Evolutionary conservation across 2,329 filamentous ascomycete genomes (phyloP).

Genomic region (Pestalotiopsis sp.): DNA sequence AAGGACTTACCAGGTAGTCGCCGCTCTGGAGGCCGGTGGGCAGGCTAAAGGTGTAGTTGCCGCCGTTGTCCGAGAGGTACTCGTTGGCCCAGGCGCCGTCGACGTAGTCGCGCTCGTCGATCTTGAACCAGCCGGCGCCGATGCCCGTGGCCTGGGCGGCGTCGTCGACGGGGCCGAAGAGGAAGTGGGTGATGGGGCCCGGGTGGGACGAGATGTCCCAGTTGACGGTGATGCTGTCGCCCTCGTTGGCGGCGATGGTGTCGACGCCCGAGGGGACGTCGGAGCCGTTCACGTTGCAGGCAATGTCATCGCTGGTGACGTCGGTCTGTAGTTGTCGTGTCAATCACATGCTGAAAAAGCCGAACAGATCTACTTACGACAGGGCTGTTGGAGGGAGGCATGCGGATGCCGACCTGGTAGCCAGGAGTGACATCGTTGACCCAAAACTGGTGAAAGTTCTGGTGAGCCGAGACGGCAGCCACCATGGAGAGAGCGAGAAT

Average conservation of each 20-base stretch:
- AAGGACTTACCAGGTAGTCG: constrained; percentile 30
- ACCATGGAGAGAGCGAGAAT: constrained; percentile 24
- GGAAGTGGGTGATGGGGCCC: constrained; percentile 36
- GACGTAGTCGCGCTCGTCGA: constrained; percentile 26
- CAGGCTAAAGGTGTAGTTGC: constrained; percentile 28
- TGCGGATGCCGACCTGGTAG: constrained; percentile 31
- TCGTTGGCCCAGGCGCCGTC: constrained; percentile 29
- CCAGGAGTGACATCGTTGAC: constrained; percentile 37
- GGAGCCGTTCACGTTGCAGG: constrained; percentile 27
- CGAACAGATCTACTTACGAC: constrained; percentile 19
- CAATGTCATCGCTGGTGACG: constrained; percentile 27
- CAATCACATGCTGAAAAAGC: background rate
- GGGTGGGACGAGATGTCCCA: constrained; percentile 40
- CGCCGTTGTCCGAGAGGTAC: constrained; percentile 19
- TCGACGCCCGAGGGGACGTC: constrained; percentile 27
- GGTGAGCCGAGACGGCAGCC: constrained; percentile 33
- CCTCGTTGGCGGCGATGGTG: constrained; percentile 32
- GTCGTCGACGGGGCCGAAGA: constrained; percentile 46
- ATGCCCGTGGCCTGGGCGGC: constrained; percentile 67
- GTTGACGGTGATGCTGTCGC: constrained; percentile 36
- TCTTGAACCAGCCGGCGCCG: constrained; percentile 30
- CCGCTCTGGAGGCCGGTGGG: constrained; percentile 29
- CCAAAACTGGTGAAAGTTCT: constrained; percentile 44
- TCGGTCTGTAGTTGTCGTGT: constrained; percentile 19
- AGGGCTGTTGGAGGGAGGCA: constrained; percentile 28